These are phyloP conservation scores for Daldinia sp. DNA, from an alignment of 2,329 filamentous ascomycete genomes.

Conservation along the genomic window DNA sequence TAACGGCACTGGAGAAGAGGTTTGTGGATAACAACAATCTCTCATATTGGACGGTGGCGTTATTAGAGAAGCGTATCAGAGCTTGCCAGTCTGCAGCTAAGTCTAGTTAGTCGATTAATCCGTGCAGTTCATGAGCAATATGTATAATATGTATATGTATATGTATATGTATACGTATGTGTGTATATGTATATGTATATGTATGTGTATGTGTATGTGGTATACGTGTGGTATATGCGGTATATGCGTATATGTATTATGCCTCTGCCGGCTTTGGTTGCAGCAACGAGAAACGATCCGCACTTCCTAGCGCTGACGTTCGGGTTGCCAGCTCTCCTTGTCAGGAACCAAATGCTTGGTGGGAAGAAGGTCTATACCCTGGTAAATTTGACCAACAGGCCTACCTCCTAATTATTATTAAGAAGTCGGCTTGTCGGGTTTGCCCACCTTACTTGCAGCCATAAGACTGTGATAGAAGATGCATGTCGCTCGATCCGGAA, in stretches of 20 bases:
- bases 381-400: constrained; percentile 21
- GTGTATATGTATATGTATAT: constrained; percentile 18
- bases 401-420: constrained; percentile 26
- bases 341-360: constrained; percentile 33
- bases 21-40: constrained; percentile 28
- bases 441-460: constrained; percentile 37
- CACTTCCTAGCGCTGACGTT: constrained; percentile 30
- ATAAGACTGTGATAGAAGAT: constrained; percentile 36
- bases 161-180: constrained; percentile 19
- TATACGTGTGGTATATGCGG: too few species aligned
- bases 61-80: constrained; percentile 28
- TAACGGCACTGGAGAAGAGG: constrained; percentile 40
- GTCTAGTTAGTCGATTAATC: constrained; percentile 26
- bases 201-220: constrained; percentile 16
- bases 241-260: constrained; percentile 19
- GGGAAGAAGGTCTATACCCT: constrained; percentile 25
- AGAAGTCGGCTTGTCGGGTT: constrained; percentile 36
- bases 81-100: constrained; percentile 26
- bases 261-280: constrained; percentile 27
- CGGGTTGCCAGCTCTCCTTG: constrained; percentile 23
- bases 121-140: constrained; percentile 25
- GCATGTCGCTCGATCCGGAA: constrained; percentile 45
- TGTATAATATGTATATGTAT: constrained; percentile 13
- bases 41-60: constrained; percentile 31
- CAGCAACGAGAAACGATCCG: constrained; percentile 28